Evolutionary conservation across 768 basidiomycete species (phyloP), one percentile per base, ranked within the genome.

Genomic region (Boletus speciosus): DNA sequence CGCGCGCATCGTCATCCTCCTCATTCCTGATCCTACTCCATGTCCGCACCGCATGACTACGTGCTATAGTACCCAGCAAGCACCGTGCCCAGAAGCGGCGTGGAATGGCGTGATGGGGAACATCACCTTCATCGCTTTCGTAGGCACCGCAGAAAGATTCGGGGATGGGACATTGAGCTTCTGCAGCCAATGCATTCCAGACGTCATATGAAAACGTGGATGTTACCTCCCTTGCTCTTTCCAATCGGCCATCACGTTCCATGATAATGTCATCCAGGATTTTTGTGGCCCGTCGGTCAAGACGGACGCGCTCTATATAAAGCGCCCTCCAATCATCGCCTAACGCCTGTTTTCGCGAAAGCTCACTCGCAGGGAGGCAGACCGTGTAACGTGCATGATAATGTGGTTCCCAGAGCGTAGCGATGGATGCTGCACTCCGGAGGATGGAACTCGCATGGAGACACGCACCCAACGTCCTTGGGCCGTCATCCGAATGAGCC

Each of bases 181-280:
- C 76, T 14, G 73, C 58, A 19, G 77, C 71, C 50, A 85, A 62
- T 16, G 65, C 76, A 61, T 84, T 79, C 81, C 81, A 85, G 37
- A 78, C 74, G 55, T 85, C 85, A 56, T 80, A 75, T 11, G 73
- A 74, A 58, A 77, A 66, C 38, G 66, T 66, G n/a, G 71, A 63
- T 23, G 63, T 69, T 12, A 83, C 55, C 36, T 68, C 64, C 41
- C 71, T 63, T 15, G 78, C 79, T 54, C 66, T 61, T 32, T 70
- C 68, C 41, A 73, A 68, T 51, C 82, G 73, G 14, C 66, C 70
- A n/a, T 62, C 58, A 32, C 75, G 70, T 16, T 71, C 59, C 44
- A 52, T 32, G 9, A 78, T 64, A 38, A 85, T 76, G 25, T 57
- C 60, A 47, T 79, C 73, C 36, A 85, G 59, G 29, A 74, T 66